A percentile compares a stretch with the other conserved stretches of the same genome.
Evolutionary conservation across 179 eudicot species (phyloP).

Genomic region (Actinidia polygama): DNA sequence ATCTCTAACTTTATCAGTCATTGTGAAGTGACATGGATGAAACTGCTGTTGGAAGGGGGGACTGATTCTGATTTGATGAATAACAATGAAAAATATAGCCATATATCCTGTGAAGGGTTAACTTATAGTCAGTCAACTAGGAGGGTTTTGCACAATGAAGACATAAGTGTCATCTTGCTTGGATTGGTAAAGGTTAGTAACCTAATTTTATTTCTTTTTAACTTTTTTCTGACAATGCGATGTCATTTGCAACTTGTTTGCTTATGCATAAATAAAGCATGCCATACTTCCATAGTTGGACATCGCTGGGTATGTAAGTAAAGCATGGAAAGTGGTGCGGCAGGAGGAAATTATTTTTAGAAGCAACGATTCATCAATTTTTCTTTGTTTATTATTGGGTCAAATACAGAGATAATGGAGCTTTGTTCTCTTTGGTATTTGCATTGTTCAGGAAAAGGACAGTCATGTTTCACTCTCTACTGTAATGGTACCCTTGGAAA

Average conservation of each 20-base stretch:
- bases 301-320: neutral
- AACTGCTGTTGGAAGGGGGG: conserved; percentile 34
- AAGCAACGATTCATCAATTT: neutral
- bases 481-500: conserved; percentile 1
- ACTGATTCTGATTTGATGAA: conserved; percentile 35
- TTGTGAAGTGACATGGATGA: conserved; percentile 62
- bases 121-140: conserved; percentile 41
- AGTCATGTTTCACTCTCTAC: neutral
- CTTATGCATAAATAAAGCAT: conserved; percentile 6
- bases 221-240: conserved; percentile 3
- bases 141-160: conserved; percentile 58
- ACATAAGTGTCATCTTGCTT: conserved; percentile 62
- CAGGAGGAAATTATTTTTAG: neutral
- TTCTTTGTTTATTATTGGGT: neutral
- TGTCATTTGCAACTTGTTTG: conserved; percentile 4
- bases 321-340: neutral
- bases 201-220: neutral
- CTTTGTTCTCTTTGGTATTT: conserved; percentile 1
- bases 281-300: conserved; percentile 7
- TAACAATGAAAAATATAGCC: conserved; percentile 30
- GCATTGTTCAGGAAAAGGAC: neutral
- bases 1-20: conserved; percentile 52
- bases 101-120: conserved; percentile 37
- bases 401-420: neutral
- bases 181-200: conserved; percentile 69